Conservation (phyloP, 352 stramenopile genomes). For the Phytophthora sojae region DNA sequence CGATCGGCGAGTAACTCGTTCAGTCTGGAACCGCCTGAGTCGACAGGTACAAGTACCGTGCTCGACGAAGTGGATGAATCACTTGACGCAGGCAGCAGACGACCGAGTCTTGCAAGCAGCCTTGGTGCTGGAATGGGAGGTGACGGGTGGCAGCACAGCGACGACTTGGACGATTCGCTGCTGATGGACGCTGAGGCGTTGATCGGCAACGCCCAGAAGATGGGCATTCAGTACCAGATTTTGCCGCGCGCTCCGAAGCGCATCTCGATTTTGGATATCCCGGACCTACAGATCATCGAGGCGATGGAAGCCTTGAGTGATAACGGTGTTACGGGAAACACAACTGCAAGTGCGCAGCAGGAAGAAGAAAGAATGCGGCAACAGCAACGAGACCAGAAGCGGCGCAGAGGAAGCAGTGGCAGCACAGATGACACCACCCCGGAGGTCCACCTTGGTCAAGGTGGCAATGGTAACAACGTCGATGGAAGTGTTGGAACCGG, state of each 20-base stretch:
- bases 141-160: constrained; percentile 31
- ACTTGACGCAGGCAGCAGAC: constrained; percentile 25
- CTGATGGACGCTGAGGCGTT: constrained; percentile 73
- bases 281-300: constrained; percentile 76
- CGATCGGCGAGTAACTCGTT: constrained; percentile 41
- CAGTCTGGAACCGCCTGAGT: constrained; percentile 32
- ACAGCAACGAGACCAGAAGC: constrained; percentile 33
- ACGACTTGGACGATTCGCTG: constrained; percentile 60
- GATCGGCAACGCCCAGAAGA: constrained; percentile 77
- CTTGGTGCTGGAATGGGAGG: constrained; percentile 27
- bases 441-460: constrained; percentile 19
- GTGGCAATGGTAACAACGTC: constrained; percentile 31
- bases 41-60: constrained; percentile 33
- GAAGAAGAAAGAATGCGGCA: constrained; percentile 30
- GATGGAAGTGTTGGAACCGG: constrained; percentile 27
- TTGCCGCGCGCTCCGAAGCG: constrained; percentile 55
- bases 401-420: constrained; percentile 28
- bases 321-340: constrained; percentile 13
- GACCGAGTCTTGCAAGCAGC: constrained; percentile 36
- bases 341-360: constrained; percentile 4
- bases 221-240: constrained; percentile 72
- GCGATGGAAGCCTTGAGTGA: constrained; percentile 38
- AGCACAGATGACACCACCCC: constrained; percentile 25
- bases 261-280: constrained; percentile 75
- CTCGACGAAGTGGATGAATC: constrained; percentile 39